Base-by-base conservation (phyloP, 805 yeast genomes). In the Starmerella stigmatis region DNA sequence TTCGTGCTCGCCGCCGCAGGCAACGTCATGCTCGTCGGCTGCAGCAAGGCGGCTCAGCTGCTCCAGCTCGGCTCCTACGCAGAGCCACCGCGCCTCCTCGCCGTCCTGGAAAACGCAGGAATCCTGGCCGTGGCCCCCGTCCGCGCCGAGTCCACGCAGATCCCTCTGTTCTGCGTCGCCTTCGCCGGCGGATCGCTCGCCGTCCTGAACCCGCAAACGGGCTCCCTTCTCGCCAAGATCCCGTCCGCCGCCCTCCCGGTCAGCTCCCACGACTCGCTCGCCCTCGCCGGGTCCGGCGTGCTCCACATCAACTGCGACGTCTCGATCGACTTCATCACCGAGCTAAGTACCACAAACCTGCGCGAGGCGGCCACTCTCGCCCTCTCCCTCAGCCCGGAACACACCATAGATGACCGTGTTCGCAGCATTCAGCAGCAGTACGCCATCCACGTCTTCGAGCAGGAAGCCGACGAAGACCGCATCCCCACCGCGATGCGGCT, bases 341-440 rank as follows among this genome's bases (percentile, higher is more conserved):
- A 16, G 22, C 29, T 36, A 3, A 23, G 40, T n/a, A 21, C 13
- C n/a, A 5, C 20, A 2, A 42, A 38, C 19, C 35, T 27, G 15
- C 28, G 23, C 6, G 54, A 50, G 31, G 49, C 51, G 9, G 49
- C 48, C 10, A 36, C 45, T 33, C 32, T 50, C 12, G 51, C 50
- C 23, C 41, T 50, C 32, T 30, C 27, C 10, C 34, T 50, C n/a
- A 28, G 21, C 11, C 21, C 47, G 1, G 41, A n/a, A 12, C 16
- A 20, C 28, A 27, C 40, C 12, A 27, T 34, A 1, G 46, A 44
- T 11, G 28, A n/a, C 16, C 35, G 38, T 10, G 21, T 51, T 13
- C 30, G 47, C 10, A 41, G 23, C 7, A 19, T 51, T 3, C 43
- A 48, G 36, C 44, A 43, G 13, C 29, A 34, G 9, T 44, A 49